Base-by-base conservation (phyloP, 352 stramenopile species). In the Phytophthora aleatoria region DNA sequence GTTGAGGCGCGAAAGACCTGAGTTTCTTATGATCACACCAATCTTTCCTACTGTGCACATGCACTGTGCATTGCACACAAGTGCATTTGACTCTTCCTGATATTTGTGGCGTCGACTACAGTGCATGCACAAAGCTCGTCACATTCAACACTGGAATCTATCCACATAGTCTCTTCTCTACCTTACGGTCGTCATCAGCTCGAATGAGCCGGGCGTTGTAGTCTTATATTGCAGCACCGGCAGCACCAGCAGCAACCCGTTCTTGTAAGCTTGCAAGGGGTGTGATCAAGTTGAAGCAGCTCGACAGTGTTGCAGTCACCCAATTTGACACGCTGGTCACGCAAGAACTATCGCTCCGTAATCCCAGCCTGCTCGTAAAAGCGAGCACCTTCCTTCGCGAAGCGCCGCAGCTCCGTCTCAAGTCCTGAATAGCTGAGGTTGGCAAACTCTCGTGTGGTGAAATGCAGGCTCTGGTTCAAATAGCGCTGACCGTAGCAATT, bases 401-500 rank as follows among this genome's bases (percentile, higher is more conserved):
- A 77, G 15, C 50, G 47, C 3, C 73, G 67, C 16, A 84, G 57
- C n/a, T 67, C 38, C 6, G 48, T 68, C 64, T 85, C 76, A 0
- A 82, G 65, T 0, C 56, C 48, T 1, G 61, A 51, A 27, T 68
- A 82, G n/a, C 57, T 68, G 33, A 79, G 48, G 11, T 70, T 64
- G n/a, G 49, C 50, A 28, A 85, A 73, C 30, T 66, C 47, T n/a
- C 74, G 61, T 10, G 56, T 51, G 24, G 63, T 52, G n/a, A 85
- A 85, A 51, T 81, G 71, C 31, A 69, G 54, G 12, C 67, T 65
- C 41, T 76, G 50, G 52, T 61, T 59, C n/a, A 73, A 55, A 9
- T 73, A 63, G 8, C 62, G 67, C 39, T 71, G 73, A 31, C 81
- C 81, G 59, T 88, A 90, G 61, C 81, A 90, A 54, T 65, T 81